Conservation (phyloP, 2,329 filamentous ascomycete species). For the Zelopaecilomyces penicillatus region DNA sequence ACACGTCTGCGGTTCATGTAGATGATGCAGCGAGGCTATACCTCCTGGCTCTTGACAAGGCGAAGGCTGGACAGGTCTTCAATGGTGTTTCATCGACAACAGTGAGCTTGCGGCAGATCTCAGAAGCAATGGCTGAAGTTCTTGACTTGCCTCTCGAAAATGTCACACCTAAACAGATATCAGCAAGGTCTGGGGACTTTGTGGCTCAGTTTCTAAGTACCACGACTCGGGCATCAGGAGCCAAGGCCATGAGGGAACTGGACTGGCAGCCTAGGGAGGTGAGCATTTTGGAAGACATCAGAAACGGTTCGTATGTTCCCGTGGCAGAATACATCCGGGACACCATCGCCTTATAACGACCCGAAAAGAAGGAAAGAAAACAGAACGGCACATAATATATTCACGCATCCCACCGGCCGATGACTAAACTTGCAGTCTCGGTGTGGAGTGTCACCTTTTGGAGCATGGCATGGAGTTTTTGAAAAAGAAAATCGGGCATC, state of each 20-base stretch:
- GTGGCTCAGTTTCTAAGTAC: conserved; percentile 24
- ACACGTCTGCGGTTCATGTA: conserved; percentile 29
- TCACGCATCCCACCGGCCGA: too few relatives aligned
- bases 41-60: conserved; percentile 28
- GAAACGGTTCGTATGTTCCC: conserved; percentile 17
- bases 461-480: too few relatives aligned
- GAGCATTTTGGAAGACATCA: conserved; percentile 26
- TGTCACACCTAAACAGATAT: conserved; percentile 19
- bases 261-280: conserved; percentile 28
- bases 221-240: conserved; percentile 25
- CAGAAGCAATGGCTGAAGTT: conserved; percentile 15
- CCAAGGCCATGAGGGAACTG: conserved; percentile 29
- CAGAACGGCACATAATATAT: too few relatives aligned
- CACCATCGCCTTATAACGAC: neutral
- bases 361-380: too few relatives aligned
- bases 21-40: conserved; percentile 35
- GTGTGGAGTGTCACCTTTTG: too few relatives aligned
- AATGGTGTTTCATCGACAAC: conserved; percentile 24
- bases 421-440: too few relatives aligned
- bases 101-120: conserved; percentile 22
- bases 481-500: too few relatives aligned
- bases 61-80: conserved; percentile 23
- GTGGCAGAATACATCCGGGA: conserved; percentile 10
- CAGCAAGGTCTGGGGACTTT: conserved; percentile 16
- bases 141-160: conserved; percentile 16